phyloP scores from a whole-genome alignment of 129 eudicot species.

The Flaveria trinervia region DNA sequence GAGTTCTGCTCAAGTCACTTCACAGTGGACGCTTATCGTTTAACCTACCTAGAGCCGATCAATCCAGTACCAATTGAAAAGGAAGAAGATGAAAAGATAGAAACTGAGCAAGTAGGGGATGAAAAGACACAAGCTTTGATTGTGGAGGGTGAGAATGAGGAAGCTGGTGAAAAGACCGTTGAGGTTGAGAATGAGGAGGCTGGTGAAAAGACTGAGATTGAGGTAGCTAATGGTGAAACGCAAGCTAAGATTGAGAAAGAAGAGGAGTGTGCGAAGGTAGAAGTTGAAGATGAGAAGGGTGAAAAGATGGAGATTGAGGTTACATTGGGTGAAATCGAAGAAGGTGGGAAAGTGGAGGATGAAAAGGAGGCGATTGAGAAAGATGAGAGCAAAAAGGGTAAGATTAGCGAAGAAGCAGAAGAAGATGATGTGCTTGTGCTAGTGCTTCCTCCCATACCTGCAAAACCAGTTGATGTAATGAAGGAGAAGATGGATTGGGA shows the following conservation, averaged over 20 bases:
- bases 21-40: conserved; percentile 60
- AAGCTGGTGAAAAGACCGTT: background rate
- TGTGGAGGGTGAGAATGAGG: background rate
- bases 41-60: conserved; percentile 55
- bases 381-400: conserved; percentile 18
- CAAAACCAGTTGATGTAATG: conserved; percentile 34
- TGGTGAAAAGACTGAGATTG: conserved; percentile 15
- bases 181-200: background rate
- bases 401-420: conserved; percentile 19
- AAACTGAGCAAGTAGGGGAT: conserved; percentile 3
- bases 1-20: conserved; percentile 61
- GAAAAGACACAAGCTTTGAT: conserved; percentile 9
- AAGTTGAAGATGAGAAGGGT: conserved; percentile 20
- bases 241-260: conserved; percentile 15
- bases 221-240: conserved; percentile 4
- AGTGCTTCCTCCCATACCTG: conserved; percentile 68
- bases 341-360: conserved; percentile 11
- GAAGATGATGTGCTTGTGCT: conserved; percentile 36
- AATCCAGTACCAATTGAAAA: conserved; percentile 44
- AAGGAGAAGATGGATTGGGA: conserved; percentile 54
- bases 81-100: conserved; percentile 32
- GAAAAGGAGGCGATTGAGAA: conserved; percentile 19
- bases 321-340: conserved; percentile 13
- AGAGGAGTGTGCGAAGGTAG: conserved; percentile 17
- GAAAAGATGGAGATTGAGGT: conserved; percentile 21